Base-by-base conservation (phyloP, 2,329 filamentous ascomycete species). In the Corynespora cassiicola region DNA sequence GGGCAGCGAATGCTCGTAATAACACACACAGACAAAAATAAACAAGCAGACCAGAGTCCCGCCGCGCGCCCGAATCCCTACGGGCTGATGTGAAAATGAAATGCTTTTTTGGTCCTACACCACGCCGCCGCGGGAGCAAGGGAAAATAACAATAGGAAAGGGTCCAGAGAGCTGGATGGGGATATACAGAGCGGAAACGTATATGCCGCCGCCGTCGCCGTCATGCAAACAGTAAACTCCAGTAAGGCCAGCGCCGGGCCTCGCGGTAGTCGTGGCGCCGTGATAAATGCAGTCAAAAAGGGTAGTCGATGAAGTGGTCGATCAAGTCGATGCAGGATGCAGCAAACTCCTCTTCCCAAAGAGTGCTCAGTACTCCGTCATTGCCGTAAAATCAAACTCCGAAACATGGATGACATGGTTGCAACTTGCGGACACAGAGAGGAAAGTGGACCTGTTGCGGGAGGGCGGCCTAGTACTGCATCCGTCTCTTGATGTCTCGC, bases 401-500 rank as follows among this genome's bases (percentile, higher is more conserved):
- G 12, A 16, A 19, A 31, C 33, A 29, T 39, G 20, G 26, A 14
- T n/a, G 14, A n/a, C 6, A 27, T 27, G 14, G 25, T 10, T 39
- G 37, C 28, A 37, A 36, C 19, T 32, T 36, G 28, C 32, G 36
- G 19, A 24, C 28, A 45, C 20, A 21, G 36, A 41, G 31, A 32
- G 24, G 6, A 34, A 34, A 36, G 24, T 17, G 35, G 26, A 21
- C 14, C 6, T 6, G 11, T n/a, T 14, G 8, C 26, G 31, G 16
- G 6, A 17, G 11, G 17, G 26, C 21, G 14, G 33, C 24, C 39
- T 49, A 63, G 51, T 62, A 63, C 40, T 60, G 58, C 9, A 61
- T 69, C 56, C 71, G 59, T 54, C 73, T 68, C 61, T 72, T 73
- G 37, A 67, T 58, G 78, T 73, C 83, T 70, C 88, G 80, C 41